A percentile compares a stretch with the other conserved stretches of the same genome.
Conservation (phyloP, 1,284 basidiomycete genomes). For the Cutaneotrichosporon sp. region DNA sequence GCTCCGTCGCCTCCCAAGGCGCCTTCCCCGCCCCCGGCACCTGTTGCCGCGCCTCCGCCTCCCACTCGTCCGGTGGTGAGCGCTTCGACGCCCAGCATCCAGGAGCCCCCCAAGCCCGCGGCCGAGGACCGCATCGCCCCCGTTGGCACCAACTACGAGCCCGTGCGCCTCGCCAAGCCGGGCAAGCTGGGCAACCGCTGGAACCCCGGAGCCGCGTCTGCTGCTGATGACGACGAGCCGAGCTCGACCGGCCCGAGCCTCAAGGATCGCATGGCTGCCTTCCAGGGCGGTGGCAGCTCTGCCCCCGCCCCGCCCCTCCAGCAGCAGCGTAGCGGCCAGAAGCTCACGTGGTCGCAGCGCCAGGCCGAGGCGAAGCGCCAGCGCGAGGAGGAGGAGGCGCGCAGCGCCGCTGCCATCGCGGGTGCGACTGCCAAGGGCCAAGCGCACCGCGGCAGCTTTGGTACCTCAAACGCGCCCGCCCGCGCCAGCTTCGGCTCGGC, state of each 20-base stretch:
- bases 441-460: constrained; percentile 11
- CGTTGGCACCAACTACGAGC: constrained; percentile 81
- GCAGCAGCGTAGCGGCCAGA: constrained; percentile 58
- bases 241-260: constrained; percentile 31
- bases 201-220: constrained; percentile 55
- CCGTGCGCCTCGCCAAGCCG: constrained; percentile 78
- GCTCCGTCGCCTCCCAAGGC: constrained; percentile 31
- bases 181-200: constrained; percentile 80
- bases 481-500: background rate
- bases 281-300: constrained; percentile 34
- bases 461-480: constrained; percentile 16
- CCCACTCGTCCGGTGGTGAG: constrained; percentile 27
- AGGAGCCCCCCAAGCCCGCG: constrained; percentile 62
- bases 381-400: constrained; percentile 73
- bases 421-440: constrained; percentile 34
- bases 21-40: constrained; percentile 21
- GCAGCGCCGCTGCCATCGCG: constrained; percentile 61
- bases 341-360: constrained; percentile 86
- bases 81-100: constrained; percentile 36
- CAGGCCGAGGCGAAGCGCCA: constrained; percentile 85
- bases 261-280: constrained; percentile 49
- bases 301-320: constrained; percentile 17
- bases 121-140: constrained; percentile 78
- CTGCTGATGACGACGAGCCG: constrained; percentile 41
- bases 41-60: constrained; percentile 22